These are phyloP conservation scores for Chaetomium fimeti DNA, from an alignment of 495 filamentous ascomycete genomes.

Conservation along the genomic window DNA sequence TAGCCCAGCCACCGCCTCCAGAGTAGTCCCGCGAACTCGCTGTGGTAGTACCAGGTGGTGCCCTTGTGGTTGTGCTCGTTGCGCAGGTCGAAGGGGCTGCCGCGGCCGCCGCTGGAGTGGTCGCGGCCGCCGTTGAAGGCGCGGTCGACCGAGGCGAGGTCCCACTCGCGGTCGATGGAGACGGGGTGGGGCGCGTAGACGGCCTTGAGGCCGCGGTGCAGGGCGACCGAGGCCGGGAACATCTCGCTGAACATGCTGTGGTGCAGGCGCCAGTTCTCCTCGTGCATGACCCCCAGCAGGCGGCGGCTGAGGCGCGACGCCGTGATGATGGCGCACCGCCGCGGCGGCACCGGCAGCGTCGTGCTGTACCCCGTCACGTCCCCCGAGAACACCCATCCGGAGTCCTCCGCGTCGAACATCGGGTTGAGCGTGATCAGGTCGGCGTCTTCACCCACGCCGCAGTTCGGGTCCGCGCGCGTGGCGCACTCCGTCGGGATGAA, in stretches of 20 bases:
- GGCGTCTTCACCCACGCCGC: slow-evolving; percentile 88
- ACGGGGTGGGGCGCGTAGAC: slow-evolving; percentile 91
- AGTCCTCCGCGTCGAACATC: slow-evolving; percentile 81
- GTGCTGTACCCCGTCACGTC: slow-evolving; percentile 86
- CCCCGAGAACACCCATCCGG: slow-evolving; percentile 79
- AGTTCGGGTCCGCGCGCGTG: slow-evolving; percentile 35
- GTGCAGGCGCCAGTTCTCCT: slow-evolving; percentile 70
- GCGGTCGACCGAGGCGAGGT: slow-evolving; percentile 64
- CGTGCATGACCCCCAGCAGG: slow-evolving; percentile 83
- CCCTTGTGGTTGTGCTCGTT: slow-evolving; percentile 88
- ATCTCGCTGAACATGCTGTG: slow-evolving; percentile 95
- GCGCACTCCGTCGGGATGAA: slow-evolving; percentile 54
- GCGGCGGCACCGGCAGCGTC: slow-evolving; percentile 62
- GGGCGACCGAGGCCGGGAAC: slow-evolving; percentile 79
- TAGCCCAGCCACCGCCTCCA: slow-evolving; percentile 89
- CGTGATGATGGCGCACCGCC: slow-evolving; percentile 82
- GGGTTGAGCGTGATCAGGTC: slow-evolving; percentile 96
- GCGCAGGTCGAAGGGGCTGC: slow-evolving; percentile 71
- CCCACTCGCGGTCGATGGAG: slow-evolving; percentile 83
- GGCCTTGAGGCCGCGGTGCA: slow-evolving; percentile 93
- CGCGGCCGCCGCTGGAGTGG: slow-evolving; percentile 63
- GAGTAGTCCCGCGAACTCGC: slow-evolving; percentile 75
- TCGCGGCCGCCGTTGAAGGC: slow-evolving; percentile 85
- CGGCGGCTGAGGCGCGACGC: slow-evolving; percentile 76
- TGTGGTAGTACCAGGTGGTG: slow-evolving; percentile 92